A percentile compares a stretch with the other conserved stretches of the same genome.
Evolutionary conservation across 805 yeast genomes (phyloP).

Genomic region (Schizosaccharomyces pombe): ASM294v3 CU329670.1:4625501-4626000

Average conservation of each 20-base stretch:
- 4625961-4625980: conserved; percentile 78
- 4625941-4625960: conserved; percentile 84
- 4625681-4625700: background rate
- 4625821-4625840: conserved; percentile 32
- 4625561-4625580: no score
- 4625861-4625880: no score
- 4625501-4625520: no score
- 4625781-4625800: conserved; percentile 53
- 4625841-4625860: background rate
- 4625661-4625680: background rate
- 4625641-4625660: conserved; percentile 25
- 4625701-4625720: background rate
- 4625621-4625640: no score
- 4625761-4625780: no score
- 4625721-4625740: conserved; percentile 8
- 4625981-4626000: conserved; percentile 45
- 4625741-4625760: conserved; percentile 9
- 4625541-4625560: no score
- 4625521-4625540: no score
- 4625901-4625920: no score
- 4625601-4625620: no score
- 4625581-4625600: no score
- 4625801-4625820: conserved; percentile 53
- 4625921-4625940: conserved; percentile 68
- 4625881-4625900: no score